A percentile compares a stretch with the other conserved stretches of the same genome.
Conservation (phyloP, 305 asterid genomes). For the Rubia occidens region DNA sequence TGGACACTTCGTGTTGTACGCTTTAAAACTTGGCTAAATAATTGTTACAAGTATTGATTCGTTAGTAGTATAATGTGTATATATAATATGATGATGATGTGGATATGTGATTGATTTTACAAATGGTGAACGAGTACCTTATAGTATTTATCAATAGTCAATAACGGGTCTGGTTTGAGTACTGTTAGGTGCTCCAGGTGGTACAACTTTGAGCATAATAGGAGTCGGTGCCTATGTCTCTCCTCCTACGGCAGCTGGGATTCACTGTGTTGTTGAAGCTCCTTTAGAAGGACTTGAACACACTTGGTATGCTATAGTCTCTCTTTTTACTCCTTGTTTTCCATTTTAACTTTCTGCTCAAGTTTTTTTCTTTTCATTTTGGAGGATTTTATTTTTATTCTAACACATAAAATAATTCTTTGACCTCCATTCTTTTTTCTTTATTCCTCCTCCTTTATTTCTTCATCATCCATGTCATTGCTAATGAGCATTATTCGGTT, state of each 20-base stretch:
- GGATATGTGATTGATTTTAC: conserved; percentile 6
- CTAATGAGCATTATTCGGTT: too few relatives aligned
- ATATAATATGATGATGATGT: neutral
- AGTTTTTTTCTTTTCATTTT: neutral
- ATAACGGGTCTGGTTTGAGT: conserved; percentile 87
- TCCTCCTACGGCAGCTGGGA: conserved; percentile 97
- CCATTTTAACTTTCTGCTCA: neutral
- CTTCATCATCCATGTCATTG: too few relatives aligned
- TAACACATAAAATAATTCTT: neutral
- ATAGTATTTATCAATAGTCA: conserved; percentile 84
- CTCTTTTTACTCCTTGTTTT: neutral
- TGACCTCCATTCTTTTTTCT: neutral
- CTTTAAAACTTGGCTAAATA: too few relatives aligned
- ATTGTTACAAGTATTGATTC: too few relatives aligned
- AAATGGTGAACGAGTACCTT: conserved; percentile 89
- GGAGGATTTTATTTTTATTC: neutral
- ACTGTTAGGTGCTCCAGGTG: conserved; percentile 98
- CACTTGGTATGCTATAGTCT: conserved; percentile 59
- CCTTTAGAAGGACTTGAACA: conserved; percentile 93
- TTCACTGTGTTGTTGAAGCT: conserved; percentile 83
- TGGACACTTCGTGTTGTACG: too few relatives aligned
- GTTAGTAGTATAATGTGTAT: too few relatives aligned
- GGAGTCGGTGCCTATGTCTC: conserved; percentile 98
- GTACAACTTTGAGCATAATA: conserved; percentile 90
- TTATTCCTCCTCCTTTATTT: too few relatives aligned